phyloP scores from a whole-genome alignment of 495 filamentous ascomycete genomes.

The Geoglossum glabrum region DNA sequence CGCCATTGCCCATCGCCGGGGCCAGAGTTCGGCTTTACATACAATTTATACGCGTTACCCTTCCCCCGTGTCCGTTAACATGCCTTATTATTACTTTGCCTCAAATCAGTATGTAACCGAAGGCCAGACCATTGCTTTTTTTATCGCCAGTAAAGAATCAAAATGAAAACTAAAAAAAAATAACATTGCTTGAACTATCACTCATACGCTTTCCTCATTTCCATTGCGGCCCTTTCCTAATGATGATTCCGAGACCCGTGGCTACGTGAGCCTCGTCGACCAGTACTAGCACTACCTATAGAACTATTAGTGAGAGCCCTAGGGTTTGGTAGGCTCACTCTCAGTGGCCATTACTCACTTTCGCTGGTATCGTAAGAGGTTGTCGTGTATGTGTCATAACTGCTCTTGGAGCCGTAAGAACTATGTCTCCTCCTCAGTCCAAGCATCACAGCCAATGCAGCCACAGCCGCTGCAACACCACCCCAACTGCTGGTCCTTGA shows the following conservation, averaged over 20 bases:
- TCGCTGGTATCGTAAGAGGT: slow-evolving; percentile 2
- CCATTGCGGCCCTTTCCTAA: neutral
- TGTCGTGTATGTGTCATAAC: slow-evolving; percentile 8
- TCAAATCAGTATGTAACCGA: too few relatives aligned
- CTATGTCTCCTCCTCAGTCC: slow-evolving; percentile 50
- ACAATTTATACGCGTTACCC: too few relatives aligned
- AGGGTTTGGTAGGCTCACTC: neutral
- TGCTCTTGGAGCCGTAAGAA: slow-evolving; percentile 23
- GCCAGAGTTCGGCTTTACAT: too few relatives aligned
- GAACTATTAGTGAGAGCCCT: neutral
- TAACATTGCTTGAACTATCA: neutral
- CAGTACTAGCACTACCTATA: slow-evolving; percentile 2
- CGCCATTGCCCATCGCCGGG: too few relatives aligned
- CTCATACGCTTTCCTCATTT: neutral
- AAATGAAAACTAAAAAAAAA: neutral
- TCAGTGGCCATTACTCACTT: slow-evolving; percentile 2
- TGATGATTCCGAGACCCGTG: neutral
- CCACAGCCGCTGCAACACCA: slow-evolving; percentile 36
- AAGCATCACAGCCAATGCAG: slow-evolving; percentile 47
- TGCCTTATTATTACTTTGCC: too few relatives aligned
- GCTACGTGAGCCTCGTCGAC: neutral
- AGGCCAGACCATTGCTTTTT: neutral
- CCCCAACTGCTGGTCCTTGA: slow-evolving; percentile 34
- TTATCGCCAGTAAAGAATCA: too few relatives aligned
- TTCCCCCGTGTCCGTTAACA: neutral